Conservation (phyloP, 139 green algal genomes). For the Micractinium conductrix region DNA sequence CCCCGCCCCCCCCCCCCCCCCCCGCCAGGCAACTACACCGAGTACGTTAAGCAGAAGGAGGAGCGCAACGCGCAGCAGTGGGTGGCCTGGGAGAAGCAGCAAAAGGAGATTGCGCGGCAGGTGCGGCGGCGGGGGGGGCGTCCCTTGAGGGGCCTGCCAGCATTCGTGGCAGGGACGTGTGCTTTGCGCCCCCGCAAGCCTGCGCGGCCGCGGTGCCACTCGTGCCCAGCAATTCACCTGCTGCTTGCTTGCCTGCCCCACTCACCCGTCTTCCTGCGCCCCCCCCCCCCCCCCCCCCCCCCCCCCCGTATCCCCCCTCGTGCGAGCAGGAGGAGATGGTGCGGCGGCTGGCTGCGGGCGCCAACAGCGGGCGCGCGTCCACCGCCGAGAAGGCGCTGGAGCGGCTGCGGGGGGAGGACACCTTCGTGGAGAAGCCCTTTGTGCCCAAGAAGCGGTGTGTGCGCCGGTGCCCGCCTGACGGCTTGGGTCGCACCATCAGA, state of each 20-base stretch:
- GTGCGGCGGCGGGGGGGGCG: conserved; percentile 23
- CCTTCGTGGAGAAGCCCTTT: conserved; percentile 86
- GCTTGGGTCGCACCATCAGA: too few relatives aligned
- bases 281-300: neutral
- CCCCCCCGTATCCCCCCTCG: neutral
- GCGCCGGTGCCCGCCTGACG: neutral
- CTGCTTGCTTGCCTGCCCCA: too few relatives aligned
- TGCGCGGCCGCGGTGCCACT: too few relatives aligned
- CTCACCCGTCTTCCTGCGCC: neutral
- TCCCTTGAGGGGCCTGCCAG: neutral
- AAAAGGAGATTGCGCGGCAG: conserved; percentile 94
- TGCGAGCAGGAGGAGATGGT: conserved; percentile 73
- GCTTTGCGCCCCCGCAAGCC: too few relatives aligned
- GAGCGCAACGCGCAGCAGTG: conserved; percentile 81
- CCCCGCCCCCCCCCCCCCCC: neutral
- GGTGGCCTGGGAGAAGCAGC: conserved; percentile 93
- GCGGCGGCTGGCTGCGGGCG: conserved; percentile 70
- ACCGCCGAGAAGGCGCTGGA: conserved; percentile 95
- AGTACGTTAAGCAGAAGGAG: conserved; percentile 60
- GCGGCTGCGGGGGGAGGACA: conserved; percentile 77
- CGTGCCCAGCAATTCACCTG: too few relatives aligned
- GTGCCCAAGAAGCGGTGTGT: conserved; percentile 71
- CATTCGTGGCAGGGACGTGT: too few relatives aligned
- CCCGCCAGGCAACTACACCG: conserved; percentile 62
- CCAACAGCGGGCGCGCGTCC: conserved; percentile 72